Evolutionary conservation across 495 filamentous ascomycete genomes (phyloP).

Genomic region (Rhypophila decipiens): DNA sequence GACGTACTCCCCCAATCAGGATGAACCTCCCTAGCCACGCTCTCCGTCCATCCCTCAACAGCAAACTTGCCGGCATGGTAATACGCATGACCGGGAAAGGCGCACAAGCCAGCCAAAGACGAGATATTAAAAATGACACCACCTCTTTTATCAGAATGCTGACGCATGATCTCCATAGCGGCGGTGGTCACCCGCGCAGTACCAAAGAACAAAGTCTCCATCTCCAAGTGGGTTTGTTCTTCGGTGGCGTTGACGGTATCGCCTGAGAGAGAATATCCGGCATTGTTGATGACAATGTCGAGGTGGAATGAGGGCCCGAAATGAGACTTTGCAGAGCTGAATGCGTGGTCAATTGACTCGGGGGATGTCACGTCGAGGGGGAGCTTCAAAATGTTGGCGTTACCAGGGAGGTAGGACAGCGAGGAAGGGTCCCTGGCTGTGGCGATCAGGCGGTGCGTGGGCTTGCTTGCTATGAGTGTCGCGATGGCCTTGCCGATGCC

Average conservation of each 20-base stretch:
- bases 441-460: constrained; percentile 42
- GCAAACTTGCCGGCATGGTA: constrained; percentile 54
- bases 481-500: constrained; percentile 44
- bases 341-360: constrained; percentile 32
- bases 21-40: constrained; percentile 42
- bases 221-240: constrained; percentile 30
- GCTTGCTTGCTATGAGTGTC: constrained; percentile 29
- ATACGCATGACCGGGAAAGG: constrained; percentile 40
- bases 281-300: constrained; percentile 53
- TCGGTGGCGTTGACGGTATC: constrained; percentile 40
- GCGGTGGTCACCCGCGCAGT: constrained; percentile 37
- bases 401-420: constrained; percentile 32
- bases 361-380: constrained; percentile 38
- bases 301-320: constrained; percentile 33
- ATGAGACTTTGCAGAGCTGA: constrained; percentile 27
- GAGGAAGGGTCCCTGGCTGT: constrained; percentile 32
- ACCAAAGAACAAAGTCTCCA: constrained; percentile 53
- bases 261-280: constrained; percentile 43
- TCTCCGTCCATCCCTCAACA: constrained; percentile 51
- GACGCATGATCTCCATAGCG: constrained; percentile 41
- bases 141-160: constrained; percentile 30
- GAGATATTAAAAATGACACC: constrained; percentile 49
- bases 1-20: constrained; percentile 38
- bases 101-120: constrained; percentile 43
- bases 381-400: constrained; percentile 36